Percentiles rank a stretch among this genome's conserved stretches.
Evolutionary conservation across 2,329 filamentous ascomycete species (phyloP).

Genomic region (Hypoxylon sp.): DNA sequence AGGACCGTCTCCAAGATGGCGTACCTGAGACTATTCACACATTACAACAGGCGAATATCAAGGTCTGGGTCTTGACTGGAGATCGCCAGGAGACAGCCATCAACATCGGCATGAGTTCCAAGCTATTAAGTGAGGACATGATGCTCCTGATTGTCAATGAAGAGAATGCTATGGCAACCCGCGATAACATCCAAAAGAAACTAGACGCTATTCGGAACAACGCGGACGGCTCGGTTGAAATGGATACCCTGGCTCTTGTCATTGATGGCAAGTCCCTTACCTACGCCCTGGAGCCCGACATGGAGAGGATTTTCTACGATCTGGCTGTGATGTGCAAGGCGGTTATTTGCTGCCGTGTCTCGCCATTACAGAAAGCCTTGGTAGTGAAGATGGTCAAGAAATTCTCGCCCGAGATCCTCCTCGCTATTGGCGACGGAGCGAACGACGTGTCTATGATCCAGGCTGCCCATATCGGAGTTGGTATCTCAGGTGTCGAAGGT

Average conservation of each 20-base stretch:
- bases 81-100: conserved; percentile 99
- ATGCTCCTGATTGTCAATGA: conserved; percentile 97
- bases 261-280: conserved; percentile 98
- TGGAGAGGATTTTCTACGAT: conserved; percentile 94
- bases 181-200: conserved; percentile 94
- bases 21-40: conserved; percentile 99
- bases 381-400: conserved; percentile 99
- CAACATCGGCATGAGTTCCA: conserved; percentile 99
- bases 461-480: conserved; percentile 96
- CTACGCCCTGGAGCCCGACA: conserved; percentile 90
- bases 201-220: conserved; percentile 90
- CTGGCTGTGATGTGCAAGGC: conserved; percentile 97
- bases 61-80: conserved; percentile 97
- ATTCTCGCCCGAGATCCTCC: conserved; percentile 87
- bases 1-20: conserved; percentile 96
- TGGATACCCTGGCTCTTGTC: conserved; percentile 89
- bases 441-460: conserved; percentile 99
- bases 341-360: conserved; percentile 98
- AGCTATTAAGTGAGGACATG: conserved; percentile 98
- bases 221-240: conserved; percentile 80
- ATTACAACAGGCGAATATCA: conserved; percentile 95
- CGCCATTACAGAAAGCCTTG: conserved; percentile 94
- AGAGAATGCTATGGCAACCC: conserved; percentile 81
- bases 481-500: conserved; percentile 97
- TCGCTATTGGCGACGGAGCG: conserved; percentile 96